Percentiles rank a stretch among this genome's conserved stretches.
phyloP scores from a whole-genome alignment of 2,329 filamentous ascomycete genomes.

The Huntiella savannae region DNA sequence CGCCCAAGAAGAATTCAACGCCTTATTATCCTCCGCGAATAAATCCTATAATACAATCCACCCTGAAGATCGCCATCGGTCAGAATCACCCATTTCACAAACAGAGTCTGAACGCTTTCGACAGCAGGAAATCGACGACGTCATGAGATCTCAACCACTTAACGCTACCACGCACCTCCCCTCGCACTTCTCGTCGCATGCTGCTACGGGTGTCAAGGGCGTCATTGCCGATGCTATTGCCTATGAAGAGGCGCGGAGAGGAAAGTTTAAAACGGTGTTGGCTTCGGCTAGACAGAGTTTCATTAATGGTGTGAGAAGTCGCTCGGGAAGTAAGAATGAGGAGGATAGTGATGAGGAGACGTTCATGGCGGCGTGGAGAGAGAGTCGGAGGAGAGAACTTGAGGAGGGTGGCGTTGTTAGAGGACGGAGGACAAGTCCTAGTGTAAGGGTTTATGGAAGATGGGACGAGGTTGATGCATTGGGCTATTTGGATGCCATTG shows the following conservation, averaged over 20 bases:
- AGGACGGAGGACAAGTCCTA: conserved; percentile 55
- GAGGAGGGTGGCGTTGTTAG: conserved; percentile 39
- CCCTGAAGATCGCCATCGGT: conserved; percentile 38
- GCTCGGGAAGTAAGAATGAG: conserved; percentile 22
- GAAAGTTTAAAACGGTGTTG: conserved; percentile 33
- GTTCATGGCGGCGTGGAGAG: conserved; percentile 74
- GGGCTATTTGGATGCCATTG: conserved; percentile 90
- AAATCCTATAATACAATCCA: conserved; percentile 22
- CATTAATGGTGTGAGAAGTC: conserved; percentile 24
- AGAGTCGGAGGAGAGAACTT: conserved; percentile 60
- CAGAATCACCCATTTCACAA: conserved; percentile 25
- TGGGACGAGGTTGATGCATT: conserved; percentile 72
- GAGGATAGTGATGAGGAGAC: conserved; percentile 46
- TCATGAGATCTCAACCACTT: conserved; percentile 43
- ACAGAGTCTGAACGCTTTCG: conserved; percentile 37
- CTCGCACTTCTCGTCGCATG: conserved; percentile 43
- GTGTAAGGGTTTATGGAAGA: conserved; percentile 56
- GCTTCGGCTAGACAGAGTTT: conserved; percentile 35
- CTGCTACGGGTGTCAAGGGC: conserved; percentile 66
- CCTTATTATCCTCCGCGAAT: conserved; percentile 38
- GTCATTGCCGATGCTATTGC: conserved; percentile 70
- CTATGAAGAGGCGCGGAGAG: conserved; percentile 48
- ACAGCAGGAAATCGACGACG: conserved; percentile 37
- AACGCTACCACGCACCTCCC: conserved; percentile 38
- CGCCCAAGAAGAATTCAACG: conserved; percentile 49